Evolutionary conservation across 1,284 basidiomycete genomes (phyloP).

Genomic region (Pyrrhoderma lamaoense): DNA sequence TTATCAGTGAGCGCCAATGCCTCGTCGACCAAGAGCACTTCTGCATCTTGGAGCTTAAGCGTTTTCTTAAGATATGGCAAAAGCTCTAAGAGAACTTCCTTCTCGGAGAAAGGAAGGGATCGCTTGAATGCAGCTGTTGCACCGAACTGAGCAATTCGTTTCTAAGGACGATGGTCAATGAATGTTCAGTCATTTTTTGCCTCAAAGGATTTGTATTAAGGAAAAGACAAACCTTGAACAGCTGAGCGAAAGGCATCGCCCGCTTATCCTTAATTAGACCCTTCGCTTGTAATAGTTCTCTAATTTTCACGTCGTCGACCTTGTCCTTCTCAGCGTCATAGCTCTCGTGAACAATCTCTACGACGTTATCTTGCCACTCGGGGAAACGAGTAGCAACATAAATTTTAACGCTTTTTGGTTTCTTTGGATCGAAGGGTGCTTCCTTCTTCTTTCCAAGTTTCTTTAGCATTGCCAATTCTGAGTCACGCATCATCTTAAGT

Average conservation of each 20-base stretch:
- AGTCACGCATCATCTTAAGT: constrained; percentile 86
- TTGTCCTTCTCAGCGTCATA: constrained; percentile 54
- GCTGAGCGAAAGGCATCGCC: constrained; percentile 91
- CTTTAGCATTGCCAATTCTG: constrained; percentile 75
- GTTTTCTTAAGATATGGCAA: constrained; percentile 82
- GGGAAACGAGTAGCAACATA: constrained; percentile 92
- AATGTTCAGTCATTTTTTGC: too few relatives aligned
- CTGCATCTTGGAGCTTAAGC: constrained; percentile 67
- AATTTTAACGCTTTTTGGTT: constrained; percentile 79
- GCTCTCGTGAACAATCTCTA: constrained; percentile 67
- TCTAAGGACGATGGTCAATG: constrained; percentile 38
- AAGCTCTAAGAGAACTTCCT: constrained; percentile 66
- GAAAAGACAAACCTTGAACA: constrained; percentile 66
- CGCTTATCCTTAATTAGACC: constrained; percentile 95
- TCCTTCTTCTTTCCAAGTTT: constrained; percentile 63
- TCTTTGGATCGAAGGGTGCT: constrained; percentile 68
- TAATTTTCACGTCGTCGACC: constrained; percentile 82
- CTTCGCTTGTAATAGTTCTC: constrained; percentile 59
- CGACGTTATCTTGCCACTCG: constrained; percentile 86
- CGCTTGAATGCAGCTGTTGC: constrained; percentile 80
- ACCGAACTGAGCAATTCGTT: constrained; percentile 78
- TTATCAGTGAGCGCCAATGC: constrained; percentile 38
- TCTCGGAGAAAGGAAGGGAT: constrained; percentile 83
- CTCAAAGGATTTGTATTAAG: background rate
- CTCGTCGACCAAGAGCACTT: constrained; percentile 68